These are phyloP conservation scores for Eucalyptus guilfoylei DNA, from an alignment of 345 rosid genomes.

Conservation along the genomic window DNA sequence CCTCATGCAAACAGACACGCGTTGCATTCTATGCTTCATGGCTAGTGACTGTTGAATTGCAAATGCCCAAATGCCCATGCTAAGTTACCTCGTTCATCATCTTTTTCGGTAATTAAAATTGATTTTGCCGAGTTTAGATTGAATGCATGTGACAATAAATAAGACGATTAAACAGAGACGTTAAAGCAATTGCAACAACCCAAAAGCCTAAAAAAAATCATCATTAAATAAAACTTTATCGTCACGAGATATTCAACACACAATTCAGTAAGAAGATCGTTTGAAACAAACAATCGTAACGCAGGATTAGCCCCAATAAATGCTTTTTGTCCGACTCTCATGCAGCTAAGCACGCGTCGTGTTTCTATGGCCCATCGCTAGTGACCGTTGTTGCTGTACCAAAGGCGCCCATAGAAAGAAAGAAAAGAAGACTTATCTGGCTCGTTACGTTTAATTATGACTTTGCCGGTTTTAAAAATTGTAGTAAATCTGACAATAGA, in stretches of 20 bases:
- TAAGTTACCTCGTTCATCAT: background rate
- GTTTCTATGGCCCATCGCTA: background rate
- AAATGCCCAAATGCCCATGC: background rate
- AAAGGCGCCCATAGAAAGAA: background rate
- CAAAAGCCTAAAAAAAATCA: background rate
- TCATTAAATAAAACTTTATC: background rate
- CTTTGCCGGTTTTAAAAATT: background rate
- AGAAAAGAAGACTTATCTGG: no score
- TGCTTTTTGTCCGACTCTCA: background rate
- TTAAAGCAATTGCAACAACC: background rate
- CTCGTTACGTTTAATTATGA: background rate
- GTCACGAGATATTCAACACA: background rate
- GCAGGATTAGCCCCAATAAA: background rate
- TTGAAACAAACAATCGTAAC: background rate
- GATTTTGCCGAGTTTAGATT: background rate
- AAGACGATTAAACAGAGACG: background rate
- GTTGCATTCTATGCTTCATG: background rate
- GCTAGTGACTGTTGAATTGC: background rate
- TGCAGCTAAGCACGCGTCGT: accelerated
- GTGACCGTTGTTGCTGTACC: background rate
- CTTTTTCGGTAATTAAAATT: background rate
- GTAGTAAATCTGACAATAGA: background rate
- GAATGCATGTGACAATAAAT: background rate
- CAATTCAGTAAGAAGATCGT: background rate
- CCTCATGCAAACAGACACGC: background rate